Evolutionary conservation across 768 basidiomycete species (phyloP).

Genomic region (Russula foetens): DNA sequence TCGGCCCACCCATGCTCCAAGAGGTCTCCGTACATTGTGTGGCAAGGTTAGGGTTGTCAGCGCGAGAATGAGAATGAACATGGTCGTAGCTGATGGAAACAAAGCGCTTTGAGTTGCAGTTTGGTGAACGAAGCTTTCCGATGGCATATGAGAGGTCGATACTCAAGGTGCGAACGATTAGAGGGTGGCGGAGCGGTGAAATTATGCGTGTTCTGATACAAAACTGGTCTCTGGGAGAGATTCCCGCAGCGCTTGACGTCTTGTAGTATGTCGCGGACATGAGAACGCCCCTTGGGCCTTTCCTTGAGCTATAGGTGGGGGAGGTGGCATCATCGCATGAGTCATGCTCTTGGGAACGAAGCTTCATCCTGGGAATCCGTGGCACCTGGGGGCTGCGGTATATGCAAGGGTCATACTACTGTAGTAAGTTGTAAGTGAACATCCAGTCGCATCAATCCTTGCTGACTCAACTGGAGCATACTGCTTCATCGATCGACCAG

Average conservation of each 20-base stretch:
- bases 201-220: neutral
- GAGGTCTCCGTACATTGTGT: constrained; percentile 35
- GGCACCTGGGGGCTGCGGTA: constrained; percentile 33
- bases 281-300: neutral
- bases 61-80: constrained; percentile 16
- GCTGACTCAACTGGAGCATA: neutral
- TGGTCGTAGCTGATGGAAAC: constrained; percentile 5
- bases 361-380: constrained; percentile 23
- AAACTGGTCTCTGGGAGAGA: neutral
- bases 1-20: constrained; percentile 25
- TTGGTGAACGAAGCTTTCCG: constrained; percentile 16
- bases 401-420: constrained; percentile 55
- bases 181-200: neutral
- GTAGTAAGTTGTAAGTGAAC: constrained; percentile 30
- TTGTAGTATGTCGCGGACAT: neutral
- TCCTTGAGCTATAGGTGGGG: constrained; percentile 21
- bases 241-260: neutral
- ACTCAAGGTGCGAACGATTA: constrained; percentile 10
- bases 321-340: constrained; percentile 26
- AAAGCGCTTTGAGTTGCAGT: constrained; percentile 18
- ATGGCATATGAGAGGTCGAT: constrained; percentile 3
- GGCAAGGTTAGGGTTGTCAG: constrained; percentile 8
- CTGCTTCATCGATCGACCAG: constrained; percentile 44
- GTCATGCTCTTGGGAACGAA: constrained; percentile 17
- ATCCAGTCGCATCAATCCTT: neutral